These are phyloP conservation scores for Prunus dulcis DNA, from an alignment of 306 rosid genomes.

Conservation along the genomic window DNA sequence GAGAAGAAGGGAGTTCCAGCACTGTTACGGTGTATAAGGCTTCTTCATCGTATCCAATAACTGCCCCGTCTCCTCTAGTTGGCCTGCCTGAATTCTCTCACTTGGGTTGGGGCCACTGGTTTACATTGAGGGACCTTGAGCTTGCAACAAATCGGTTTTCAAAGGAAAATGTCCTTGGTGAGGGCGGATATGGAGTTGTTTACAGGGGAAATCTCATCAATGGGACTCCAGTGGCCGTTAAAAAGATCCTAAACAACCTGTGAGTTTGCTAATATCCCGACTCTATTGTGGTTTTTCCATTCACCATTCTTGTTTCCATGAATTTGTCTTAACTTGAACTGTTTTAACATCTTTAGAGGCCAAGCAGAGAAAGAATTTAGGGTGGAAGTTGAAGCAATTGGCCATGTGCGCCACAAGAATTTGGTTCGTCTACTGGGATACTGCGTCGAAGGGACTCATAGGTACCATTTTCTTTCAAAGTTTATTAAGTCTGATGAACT, in stretches of 20 bases:
- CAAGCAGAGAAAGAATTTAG: conserved; percentile 96
- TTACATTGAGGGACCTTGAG: conserved; percentile 89
- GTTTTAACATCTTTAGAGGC: conserved; percentile 46
- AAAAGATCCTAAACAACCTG: conserved; percentile 91
- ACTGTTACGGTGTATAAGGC: conserved; percentile 45
- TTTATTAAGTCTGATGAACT: not conserved
- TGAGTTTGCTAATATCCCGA: conserved; percentile 41
- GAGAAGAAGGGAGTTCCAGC: conserved; percentile 83
- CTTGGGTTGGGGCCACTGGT: conserved; percentile 99
- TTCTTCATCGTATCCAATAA: conserved; percentile 59
- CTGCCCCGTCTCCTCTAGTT: conserved; percentile 79
- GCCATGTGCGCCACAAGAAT: conserved; percentile 94
- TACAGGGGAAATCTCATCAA: conserved; percentile 73
- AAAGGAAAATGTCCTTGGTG: conserved; percentile 77
- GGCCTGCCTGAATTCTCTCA: conserved; percentile 91
- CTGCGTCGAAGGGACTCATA: conserved; percentile 86
- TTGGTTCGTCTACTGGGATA: conserved; percentile 93
- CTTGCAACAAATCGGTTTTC: conserved; percentile 78
- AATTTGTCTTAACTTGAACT: conserved; percentile 21
- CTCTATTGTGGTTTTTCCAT: conserved; percentile 6
- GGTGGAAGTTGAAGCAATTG: conserved; percentile 96
- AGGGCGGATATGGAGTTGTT: conserved; percentile 98
- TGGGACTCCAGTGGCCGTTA: conserved; percentile 89
- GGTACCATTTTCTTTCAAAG: conserved; percentile 38
- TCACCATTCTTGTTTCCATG: conserved; percentile 13